phyloP scores from a whole-genome alignment of 345 rosid genomes.

The Corchorus olitorius region DNA sequence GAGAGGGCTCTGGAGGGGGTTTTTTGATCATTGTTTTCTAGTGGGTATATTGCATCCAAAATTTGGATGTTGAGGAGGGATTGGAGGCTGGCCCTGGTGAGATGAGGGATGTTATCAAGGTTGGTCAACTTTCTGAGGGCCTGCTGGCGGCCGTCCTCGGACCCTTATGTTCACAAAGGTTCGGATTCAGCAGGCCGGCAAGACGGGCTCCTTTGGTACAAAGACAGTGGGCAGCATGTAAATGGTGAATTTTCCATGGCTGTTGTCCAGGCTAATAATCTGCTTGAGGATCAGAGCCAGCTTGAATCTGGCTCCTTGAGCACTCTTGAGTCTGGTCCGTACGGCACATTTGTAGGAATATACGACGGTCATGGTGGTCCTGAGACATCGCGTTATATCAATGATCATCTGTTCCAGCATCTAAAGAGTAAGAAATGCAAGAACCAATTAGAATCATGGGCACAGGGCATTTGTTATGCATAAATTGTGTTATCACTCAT shows the following conservation, averaged over 20 bases:
- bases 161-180: constrained; percentile 42
- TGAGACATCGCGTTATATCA: constrained; percentile 86
- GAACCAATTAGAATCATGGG: not conserved
- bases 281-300: constrained; percentile 98
- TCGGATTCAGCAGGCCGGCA: constrained; percentile 73
- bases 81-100: constrained; percentile 58
- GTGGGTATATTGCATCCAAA: constrained; percentile 36
- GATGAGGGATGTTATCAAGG: constrained; percentile 99
- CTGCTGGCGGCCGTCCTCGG: constrained; percentile 81
- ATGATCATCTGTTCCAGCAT: constrained; percentile 87
- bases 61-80: constrained; percentile 53
- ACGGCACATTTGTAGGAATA: constrained; percentile 85
- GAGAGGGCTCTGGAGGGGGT: constrained; percentile 22
- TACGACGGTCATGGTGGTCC: constrained; percentile 99
- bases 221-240: constrained; percentile 85
- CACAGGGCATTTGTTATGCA: not conserved
- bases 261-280: constrained; percentile 84
- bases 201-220: constrained; percentile 95
- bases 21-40: not conserved
- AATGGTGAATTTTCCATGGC: constrained; percentile 97
- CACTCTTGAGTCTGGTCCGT: constrained; percentile 79
- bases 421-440: constrained; percentile 65
- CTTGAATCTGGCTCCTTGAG: constrained; percentile 92
- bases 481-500: not conserved
- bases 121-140: constrained; percentile 79